Evolutionary conservation across 164 flowering plant species (phyloP), one percentile per base, ranked within the genome.

Genomic region (Magnolia sinica): DNA sequence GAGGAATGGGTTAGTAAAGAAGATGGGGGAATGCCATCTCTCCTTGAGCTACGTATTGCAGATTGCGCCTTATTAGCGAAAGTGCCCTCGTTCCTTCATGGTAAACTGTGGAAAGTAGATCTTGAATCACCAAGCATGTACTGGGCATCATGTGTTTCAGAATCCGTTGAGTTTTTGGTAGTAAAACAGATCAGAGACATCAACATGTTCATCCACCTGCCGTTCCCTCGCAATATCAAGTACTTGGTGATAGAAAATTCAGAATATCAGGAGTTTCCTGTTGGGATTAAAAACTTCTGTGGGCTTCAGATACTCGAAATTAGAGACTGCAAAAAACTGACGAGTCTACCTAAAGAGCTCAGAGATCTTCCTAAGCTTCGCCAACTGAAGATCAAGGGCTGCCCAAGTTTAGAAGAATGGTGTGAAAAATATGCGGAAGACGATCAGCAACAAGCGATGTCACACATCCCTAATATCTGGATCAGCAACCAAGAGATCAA

Each of bases 1-100:
- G 75, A 68, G 59, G 77, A 79, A 65, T 84, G 84, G 86, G 18
- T 24, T 10, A 31, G 61, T n/a, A 45, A 13, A 2, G 73, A 75
- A 2, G 73, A 77, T 76, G 29, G 69, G 13, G 63, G 18, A 9
- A 50, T 70, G 22, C 14, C 37, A 4, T 55, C 64, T 0, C 20
- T 78, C 23, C 19, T 37, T 0, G 24, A 49, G 2, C 27, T 78
- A 11, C 45, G 18, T 49, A 65, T 61, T 68, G 18, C 8, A 13
- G 5, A 61, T 4, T 61, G 65, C 65, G 1, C 0, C 19, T 18
- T 18, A 19, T 8, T 61, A 20, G 18, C 14, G 65, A 2, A 6
- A 16, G 7, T 0, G 22, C 65, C 7, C 65, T 5, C 3, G 8
- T 61, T 19, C 9, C 65, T 61, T 20, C 65, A 19, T 20, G 20